These are phyloP conservation scores for Cucurbita argyrosperma DNA, from an alignment of 306 rosid species.

Conservation along the genomic window DNA sequence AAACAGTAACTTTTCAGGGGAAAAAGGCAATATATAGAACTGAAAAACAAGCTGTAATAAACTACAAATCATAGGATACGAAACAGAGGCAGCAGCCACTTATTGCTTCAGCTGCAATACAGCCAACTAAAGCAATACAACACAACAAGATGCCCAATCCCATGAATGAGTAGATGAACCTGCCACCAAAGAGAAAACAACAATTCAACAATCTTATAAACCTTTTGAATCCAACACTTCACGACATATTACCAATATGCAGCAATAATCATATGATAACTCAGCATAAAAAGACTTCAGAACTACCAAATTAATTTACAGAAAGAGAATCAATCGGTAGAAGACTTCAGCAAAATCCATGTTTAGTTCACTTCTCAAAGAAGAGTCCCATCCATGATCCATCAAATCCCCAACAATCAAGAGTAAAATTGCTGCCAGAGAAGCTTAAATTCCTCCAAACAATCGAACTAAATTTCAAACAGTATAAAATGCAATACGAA, in stretches of 20 bases:
- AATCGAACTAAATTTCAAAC: not conserved
- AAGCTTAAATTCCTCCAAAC: no score
- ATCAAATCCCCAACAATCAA: not conserved
- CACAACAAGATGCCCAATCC: conserved; percentile 63
- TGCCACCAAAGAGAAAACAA: conserved; percentile 18
- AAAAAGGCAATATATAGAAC: not conserved
- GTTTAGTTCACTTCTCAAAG: not conserved
- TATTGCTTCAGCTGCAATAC: conserved; percentile 77
- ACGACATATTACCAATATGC: not conserved
- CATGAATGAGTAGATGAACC: conserved; percentile 87
- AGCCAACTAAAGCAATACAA: conserved; percentile 58
- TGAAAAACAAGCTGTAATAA: not conserved
- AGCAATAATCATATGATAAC: not conserved
- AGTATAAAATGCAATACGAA: not conserved
- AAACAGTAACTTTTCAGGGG: not conserved
- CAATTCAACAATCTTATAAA: not conserved
- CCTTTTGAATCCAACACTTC: not conserved
- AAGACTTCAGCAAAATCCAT: not conserved
- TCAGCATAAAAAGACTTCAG: not conserved
- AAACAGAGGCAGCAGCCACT: conserved; percentile 86
- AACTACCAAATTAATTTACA: not conserved
- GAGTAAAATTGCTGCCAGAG: not conserved
- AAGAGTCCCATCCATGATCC: not conserved
- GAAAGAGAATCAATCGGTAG: not conserved
- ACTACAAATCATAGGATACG: conserved; percentile 45